Evolutionary conservation across 805 yeast genomes (phyloP).

Genomic region (Grigorovia humatica): DNA sequence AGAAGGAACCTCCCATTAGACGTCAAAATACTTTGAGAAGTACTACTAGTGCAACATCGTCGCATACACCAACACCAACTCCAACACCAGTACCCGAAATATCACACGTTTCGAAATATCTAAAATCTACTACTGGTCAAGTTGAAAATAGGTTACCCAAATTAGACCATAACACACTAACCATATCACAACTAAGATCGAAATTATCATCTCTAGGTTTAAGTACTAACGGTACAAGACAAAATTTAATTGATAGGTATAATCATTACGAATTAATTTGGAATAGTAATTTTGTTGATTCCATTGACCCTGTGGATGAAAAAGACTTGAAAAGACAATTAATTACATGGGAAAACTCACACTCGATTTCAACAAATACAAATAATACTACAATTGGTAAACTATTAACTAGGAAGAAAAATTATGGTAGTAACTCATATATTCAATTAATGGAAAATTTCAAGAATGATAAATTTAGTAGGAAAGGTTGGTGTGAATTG

Average conservation of each 20-base stretch:
- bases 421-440: constrained; percentile 10
- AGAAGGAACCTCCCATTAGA: background rate
- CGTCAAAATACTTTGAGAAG: background rate
- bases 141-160: constrained; percentile 41
- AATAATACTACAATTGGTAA: constrained; percentile 11
- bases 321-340: constrained; percentile 45
- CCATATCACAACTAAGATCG: constrained; percentile 50
- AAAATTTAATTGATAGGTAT: constrained; percentile 57
- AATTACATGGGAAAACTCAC: constrained; percentile 53
- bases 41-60: background rate
- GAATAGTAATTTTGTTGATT: constrained; percentile 69
- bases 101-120: constrained; percentile 12
- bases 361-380: constrained; percentile 9
- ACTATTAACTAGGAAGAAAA: constrained; percentile 20
- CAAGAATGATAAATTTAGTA: constrained; percentile 39
- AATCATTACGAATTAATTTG: constrained; percentile 66
- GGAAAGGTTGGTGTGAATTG: constrained; percentile 33
- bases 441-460: constrained; percentile 21
- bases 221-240: constrained; percentile 52
- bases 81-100: background rate
- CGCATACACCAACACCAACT: background rate
- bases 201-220: constrained; percentile 46
- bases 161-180: constrained; percentile 50
- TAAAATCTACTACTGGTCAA: constrained; percentile 31
- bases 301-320: constrained; percentile 51